Conservation (phyloP, 352 stramenopile genomes). For the Phytopythium helicoides region DNA sequence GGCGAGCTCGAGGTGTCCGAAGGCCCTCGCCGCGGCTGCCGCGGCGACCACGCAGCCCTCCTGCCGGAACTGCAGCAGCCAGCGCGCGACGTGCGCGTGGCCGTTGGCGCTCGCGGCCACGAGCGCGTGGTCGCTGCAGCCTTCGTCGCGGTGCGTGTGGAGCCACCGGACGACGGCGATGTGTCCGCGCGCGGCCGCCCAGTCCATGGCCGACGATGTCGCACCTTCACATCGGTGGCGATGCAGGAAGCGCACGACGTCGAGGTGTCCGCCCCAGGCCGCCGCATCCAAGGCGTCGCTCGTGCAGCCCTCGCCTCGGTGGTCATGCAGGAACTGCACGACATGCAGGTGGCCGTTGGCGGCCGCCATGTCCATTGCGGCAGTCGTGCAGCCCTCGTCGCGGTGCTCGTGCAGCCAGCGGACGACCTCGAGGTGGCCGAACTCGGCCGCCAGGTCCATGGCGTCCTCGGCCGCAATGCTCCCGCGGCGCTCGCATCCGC, state of each 20-base stretch:
- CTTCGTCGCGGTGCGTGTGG: slow-evolving; percentile 26
- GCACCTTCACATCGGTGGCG: slow-evolving; percentile 22
- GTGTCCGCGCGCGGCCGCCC: slow-evolving; percentile 22
- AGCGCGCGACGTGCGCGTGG: slow-evolving; percentile 36
- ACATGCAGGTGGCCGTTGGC: slow-evolving; percentile 49
- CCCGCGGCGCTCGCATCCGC: slow-evolving; percentile 3
- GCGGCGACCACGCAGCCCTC: slow-evolving; percentile 26
- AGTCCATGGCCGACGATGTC: slow-evolving; percentile 26
- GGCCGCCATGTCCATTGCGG: slow-evolving; percentile 64
- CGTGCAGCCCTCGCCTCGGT: slow-evolving; percentile 57
- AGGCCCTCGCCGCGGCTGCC: slow-evolving; percentile 13
- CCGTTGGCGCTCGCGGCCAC: slow-evolving; percentile 35
- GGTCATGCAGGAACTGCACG: slow-evolving; percentile 57
- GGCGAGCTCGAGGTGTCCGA: slow-evolving; percentile 10
- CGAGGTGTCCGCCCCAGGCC: slow-evolving; percentile 19
- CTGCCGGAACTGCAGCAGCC: slow-evolving; percentile 34
- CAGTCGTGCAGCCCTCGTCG: slow-evolving; percentile 52
- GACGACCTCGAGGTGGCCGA: slow-evolving; percentile 53
- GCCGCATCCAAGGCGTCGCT: slow-evolving; percentile 23
- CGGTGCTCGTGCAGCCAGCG: slow-evolving; percentile 53
- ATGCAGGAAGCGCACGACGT: slow-evolving; percentile 33
- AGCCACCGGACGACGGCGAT: slow-evolving; percentile 33
- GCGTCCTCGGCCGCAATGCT: slow-evolving; percentile 10
- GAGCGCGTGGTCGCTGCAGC: slow-evolving; percentile 40
- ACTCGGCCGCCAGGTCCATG: slow-evolving; percentile 62